Conservation (phyloP, 2,329 filamentous ascomycete species). For the Dactylella cylindrospora region DNA sequence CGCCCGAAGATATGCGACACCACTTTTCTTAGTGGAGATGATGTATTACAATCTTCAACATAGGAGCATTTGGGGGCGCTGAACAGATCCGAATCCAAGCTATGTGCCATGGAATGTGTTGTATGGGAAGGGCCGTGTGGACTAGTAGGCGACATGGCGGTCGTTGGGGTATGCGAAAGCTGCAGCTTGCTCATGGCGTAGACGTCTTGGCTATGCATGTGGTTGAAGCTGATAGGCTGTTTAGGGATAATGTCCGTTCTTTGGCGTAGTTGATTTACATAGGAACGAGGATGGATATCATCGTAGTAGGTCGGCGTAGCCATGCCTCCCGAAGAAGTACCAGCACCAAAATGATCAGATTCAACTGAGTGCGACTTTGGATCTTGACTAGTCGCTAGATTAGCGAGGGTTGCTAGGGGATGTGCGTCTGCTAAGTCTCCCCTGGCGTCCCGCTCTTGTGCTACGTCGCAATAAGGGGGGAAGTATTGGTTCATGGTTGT, state of each 20-base stretch:
- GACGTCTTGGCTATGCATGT: slow-evolving; percentile 31
- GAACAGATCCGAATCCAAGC: slow-evolving; percentile 21
- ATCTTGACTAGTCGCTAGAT: slow-evolving; percentile 35
- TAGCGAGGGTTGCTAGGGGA: slow-evolving; percentile 27
- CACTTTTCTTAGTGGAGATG: slow-evolving; percentile 68
- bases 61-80: slow-evolving; percentile 58
- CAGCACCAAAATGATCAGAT: slow-evolving; percentile 16
- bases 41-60: slow-evolving; percentile 61
- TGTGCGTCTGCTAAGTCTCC: slow-evolving; percentile 20
- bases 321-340: slow-evolving; percentile 12
- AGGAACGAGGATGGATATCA: slow-evolving; percentile 17
- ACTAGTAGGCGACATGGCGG: slow-evolving; percentile 27
- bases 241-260: slow-evolving; percentile 33
- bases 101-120: slow-evolving; percentile 13
- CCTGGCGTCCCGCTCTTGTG: slow-evolving; percentile 35
- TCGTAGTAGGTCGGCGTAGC: slow-evolving; percentile 19
- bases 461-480: slow-evolving; percentile 25
- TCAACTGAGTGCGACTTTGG: slow-evolving; percentile 21
- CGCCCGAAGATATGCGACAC: slow-evolving; percentile 81
- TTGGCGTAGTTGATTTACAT: slow-evolving; percentile 33
- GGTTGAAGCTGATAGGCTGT: slow-evolving; percentile 12
- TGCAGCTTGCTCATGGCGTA: slow-evolving; percentile 43
- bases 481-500: slow-evolving; percentile 40
- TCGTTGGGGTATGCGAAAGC: slow-evolving; percentile 34
- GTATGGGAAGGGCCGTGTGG: slow-evolving; percentile 23